Conservation (phyloP, 139 green algal species). For the Picochlorum sp. region DNA sequence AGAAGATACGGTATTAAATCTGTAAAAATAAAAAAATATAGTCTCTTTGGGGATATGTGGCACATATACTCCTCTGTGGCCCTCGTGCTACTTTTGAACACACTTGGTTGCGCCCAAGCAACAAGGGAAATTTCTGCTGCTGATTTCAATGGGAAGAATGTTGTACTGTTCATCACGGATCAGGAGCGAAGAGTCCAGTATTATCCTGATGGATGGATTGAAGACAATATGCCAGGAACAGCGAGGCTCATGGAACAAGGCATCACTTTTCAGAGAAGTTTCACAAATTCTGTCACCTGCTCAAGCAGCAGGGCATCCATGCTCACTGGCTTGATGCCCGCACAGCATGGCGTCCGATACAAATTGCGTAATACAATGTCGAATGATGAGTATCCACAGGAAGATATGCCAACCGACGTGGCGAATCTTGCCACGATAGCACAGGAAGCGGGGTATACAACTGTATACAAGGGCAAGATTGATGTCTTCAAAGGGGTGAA, state of each 20-base stretch:
- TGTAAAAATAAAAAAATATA: too few species aligned
- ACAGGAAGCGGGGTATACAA: conserved; percentile 9
- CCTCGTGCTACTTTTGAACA: too few species aligned
- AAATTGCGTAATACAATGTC: conserved; percentile 15
- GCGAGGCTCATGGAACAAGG: conserved; percentile 8
- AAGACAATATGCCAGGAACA: conserved; percentile 7
- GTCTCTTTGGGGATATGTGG: too few species aligned
- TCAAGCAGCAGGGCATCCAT: background rate
- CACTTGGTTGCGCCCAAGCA: too few species aligned
- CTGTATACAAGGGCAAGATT: conserved; percentile 24
- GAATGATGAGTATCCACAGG: conserved; percentile 4
- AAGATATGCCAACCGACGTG: conserved; percentile 7
- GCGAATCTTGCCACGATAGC: conserved; percentile 11
- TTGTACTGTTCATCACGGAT: conserved; percentile 19
- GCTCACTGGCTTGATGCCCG: conserved; percentile 13
- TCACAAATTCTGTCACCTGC: too few species aligned
- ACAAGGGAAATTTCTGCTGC: background rate
- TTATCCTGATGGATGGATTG: conserved; percentile 8
- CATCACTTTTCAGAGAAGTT: too few species aligned
- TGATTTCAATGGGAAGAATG: conserved; percentile 20
- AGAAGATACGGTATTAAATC: too few species aligned
- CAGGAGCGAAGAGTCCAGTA: conserved; percentile 9
- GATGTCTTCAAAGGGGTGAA: conserved; percentile 15
- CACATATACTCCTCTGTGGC: too few species aligned
- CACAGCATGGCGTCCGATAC: conserved; percentile 12